Base-by-base conservation (phyloP, 495 filamentous ascomycete species). In the Patellaria atrata region DNA sequence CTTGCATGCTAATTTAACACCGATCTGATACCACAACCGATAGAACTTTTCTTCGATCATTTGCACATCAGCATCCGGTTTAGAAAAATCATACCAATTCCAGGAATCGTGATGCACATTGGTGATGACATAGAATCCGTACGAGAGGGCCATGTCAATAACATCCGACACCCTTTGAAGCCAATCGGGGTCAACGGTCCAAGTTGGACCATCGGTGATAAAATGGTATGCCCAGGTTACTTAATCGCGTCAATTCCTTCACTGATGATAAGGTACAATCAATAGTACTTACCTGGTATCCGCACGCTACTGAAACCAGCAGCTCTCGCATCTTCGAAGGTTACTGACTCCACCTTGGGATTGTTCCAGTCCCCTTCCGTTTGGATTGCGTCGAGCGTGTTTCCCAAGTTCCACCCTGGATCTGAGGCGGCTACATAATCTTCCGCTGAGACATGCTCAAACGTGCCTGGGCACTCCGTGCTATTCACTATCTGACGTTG, bases 181-280 rank as follows among this genome's bases (percentile, higher is more conserved):
- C 70, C 68, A 76, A 0, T 48, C 45, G 22, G 61, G 42, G 33
- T 73, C 61, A 24, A 75, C 64, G 5, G 50, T 63, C 60, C 67
- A 76, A 35, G 60, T 57, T 0, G 70, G 69, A 0, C 66, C 65
- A 10, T 48, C 47, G 9, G 49, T 48, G 5, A 56, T 58, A 47
- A 72, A 74, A 40, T 78, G 70, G 28, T 71, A 55, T 3, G 68
- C 59, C 54, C 65, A 77, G 0, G 71, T 76, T 10, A 76, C 69
- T 60, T 40, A 28, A 16, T 29, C 35, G 10, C 24, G 23, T 54
- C 37, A 46, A 40, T 11, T 27, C 5, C 1, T 8, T 14, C n/a
- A n/a, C n/a, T n/a, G n/a, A n/a, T n/a, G n/a, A n/a, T n/a, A n/a
- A n/a, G n/a, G n/a, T n/a, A n/a, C n/a, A n/a, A 4, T 13, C n/a